phyloP scores from a whole-genome alignment of 2,329 filamentous ascomycete species.

The Paraconiothyrium brasiliense region DNA sequence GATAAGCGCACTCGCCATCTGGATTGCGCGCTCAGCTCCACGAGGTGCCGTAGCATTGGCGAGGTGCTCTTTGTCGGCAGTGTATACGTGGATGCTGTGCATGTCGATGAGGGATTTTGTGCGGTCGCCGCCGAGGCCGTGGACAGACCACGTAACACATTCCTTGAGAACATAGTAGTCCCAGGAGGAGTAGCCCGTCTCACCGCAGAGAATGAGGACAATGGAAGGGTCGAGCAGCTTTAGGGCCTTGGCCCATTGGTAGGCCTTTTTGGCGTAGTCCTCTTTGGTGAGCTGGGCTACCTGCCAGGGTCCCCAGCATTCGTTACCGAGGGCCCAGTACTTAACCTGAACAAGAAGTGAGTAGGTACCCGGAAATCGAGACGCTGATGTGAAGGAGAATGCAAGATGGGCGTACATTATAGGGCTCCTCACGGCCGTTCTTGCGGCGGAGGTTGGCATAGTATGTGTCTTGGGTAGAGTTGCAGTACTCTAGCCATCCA shows the following conservation, averaged over 20 bases:
- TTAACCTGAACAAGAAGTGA: constrained; percentile 61
- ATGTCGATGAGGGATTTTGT: constrained; percentile 72
- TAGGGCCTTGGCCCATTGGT: constrained; percentile 76
- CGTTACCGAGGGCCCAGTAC: constrained; percentile 87
- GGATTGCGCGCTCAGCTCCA: constrained; percentile 76
- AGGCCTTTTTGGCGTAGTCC: constrained; percentile 73
- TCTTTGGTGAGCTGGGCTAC: constrained; percentile 75
- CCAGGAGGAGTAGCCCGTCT: constrained; percentile 75
- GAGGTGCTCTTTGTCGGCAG: constrained; percentile 61
- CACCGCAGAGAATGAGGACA: constrained; percentile 76
- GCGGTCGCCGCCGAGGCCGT: constrained; percentile 58
- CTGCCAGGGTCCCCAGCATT: constrained; percentile 74
- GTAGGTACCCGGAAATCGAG: not conserved
- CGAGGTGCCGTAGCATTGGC: constrained; percentile 65
- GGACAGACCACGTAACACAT: constrained; percentile 65
- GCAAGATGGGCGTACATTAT: constrained; percentile 61
- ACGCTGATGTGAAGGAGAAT: not conserved
- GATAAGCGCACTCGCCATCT: constrained; percentile 73
- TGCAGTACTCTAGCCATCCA: constrained; percentile 88
- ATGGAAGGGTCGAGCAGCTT: constrained; percentile 76
- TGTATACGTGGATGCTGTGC: constrained; percentile 85
- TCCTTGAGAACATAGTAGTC: constrained; percentile 77
- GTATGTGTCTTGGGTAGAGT: constrained; percentile 77
- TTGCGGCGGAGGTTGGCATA: constrained; percentile 82
- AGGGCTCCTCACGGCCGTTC: constrained; percentile 79